A percentile compares a stretch with the other conserved stretches of the same genome.
Evolutionary conservation across 1,284 basidiomycete genomes (phyloP).

Genomic region (Tilletia indica): DNA sequence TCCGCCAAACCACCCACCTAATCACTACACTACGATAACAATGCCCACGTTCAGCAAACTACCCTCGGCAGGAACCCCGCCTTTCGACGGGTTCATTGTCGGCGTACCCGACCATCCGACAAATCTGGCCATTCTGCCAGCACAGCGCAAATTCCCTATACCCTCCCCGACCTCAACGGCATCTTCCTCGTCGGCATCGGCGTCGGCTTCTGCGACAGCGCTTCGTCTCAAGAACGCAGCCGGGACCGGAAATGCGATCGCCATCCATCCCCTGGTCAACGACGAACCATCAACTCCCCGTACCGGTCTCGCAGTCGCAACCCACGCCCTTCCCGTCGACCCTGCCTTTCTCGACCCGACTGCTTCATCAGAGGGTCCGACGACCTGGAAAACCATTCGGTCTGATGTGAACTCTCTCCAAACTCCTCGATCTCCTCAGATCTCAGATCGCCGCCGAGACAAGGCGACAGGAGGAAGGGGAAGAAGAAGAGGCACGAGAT

Average conservation of each 20-base stretch:
- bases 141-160: constrained; percentile 25
- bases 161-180: constrained; percentile 23
- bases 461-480: neutral
- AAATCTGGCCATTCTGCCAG: constrained; percentile 39
- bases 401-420: constrained; percentile 46
- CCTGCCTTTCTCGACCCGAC: neutral
- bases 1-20: neutral
- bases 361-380: neutral
- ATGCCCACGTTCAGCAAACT: constrained; percentile 17
- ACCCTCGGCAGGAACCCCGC: constrained; percentile 34
- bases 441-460: neutral
- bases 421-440: constrained; percentile 14
- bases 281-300: constrained; percentile 11
- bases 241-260: constrained; percentile 2
- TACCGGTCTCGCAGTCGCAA: constrained; percentile 28
- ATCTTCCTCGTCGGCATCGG: too few relatives aligned
- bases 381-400: constrained; percentile 29
- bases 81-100: constrained; percentile 48
- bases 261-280: constrained; percentile 13
- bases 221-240: constrained; percentile 21
- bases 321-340: constrained; percentile 24
- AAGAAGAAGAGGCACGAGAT: neutral
- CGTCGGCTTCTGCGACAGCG: constrained; percentile 34
- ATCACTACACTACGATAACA: neutral
- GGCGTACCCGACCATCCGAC: constrained; percentile 38